Evolutionary conservation across 331 rosid genomes (phyloP).

Genomic region (Malus hybrid): DNA sequence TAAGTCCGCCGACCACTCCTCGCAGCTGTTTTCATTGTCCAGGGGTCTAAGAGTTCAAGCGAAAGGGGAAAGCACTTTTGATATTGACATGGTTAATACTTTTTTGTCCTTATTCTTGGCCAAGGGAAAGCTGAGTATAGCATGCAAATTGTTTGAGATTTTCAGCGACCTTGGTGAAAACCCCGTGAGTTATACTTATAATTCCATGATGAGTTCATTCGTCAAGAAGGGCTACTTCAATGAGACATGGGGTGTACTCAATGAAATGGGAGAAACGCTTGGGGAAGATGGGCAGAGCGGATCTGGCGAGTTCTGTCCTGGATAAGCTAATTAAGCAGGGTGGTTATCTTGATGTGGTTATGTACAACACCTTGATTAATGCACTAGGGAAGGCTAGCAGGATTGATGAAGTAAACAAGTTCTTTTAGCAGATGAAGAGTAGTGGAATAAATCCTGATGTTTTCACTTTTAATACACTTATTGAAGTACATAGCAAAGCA

Average conservation of each 20-base stretch:
- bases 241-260: conserved; percentile 66
- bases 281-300: conserved; percentile 92
- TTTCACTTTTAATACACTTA: conserved; percentile 77
- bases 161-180: conserved; percentile 59
- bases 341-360: conserved; percentile 83
- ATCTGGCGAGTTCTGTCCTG: conserved; percentile 75
- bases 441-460: conserved; percentile 82
- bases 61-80: conserved; percentile 47
- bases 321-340: conserved; percentile 73
- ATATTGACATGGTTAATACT: conserved; percentile 78
- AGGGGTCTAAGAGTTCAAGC: conserved; percentile 62
- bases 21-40: conserved; percentile 36
- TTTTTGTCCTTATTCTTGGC: conserved; percentile 78
- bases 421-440: conserved; percentile 71
- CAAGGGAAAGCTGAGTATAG: conserved; percentile 76
- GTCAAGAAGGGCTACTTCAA: conserved; percentile 82
- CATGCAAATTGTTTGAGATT: conserved; percentile 87
- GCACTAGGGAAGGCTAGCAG: conserved; percentile 81
- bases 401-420: conserved; percentile 59
- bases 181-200: conserved; percentile 70
- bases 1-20: conserved; percentile 20
- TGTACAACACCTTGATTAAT: conserved; percentile 87
- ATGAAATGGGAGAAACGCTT: conserved; percentile 78
- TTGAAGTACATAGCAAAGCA: conserved; percentile 87
- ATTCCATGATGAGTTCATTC: conserved; percentile 82